Conservation (phyloP, 148 eudicot species). For the Vaccinium darrowii region DNA sequence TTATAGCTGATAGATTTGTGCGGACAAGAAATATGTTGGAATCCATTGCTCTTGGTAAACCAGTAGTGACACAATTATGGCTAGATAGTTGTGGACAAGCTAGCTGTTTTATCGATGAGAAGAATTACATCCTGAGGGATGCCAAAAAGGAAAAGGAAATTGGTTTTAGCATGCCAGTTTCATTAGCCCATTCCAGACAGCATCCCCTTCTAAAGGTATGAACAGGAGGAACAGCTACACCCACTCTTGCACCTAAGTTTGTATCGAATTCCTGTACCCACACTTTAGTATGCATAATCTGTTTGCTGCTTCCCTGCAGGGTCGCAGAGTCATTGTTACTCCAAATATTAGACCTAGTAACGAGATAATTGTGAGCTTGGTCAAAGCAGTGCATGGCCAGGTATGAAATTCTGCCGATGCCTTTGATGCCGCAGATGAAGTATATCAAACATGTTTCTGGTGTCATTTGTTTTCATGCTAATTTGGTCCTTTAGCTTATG, state of each 20-base stretch:
- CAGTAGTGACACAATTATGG: slow-evolving; percentile 82
- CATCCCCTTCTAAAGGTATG: slow-evolving; percentile 75
- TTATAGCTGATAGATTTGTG: slow-evolving; percentile 71
- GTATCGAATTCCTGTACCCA: neutral
- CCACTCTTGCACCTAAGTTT: neutral
- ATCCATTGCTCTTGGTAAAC: slow-evolving; percentile 84
- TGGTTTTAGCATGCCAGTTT: slow-evolving; percentile 74
- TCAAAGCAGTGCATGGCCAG: slow-evolving; percentile 80
- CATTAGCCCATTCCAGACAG: slow-evolving; percentile 65
- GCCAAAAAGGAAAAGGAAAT: slow-evolving; percentile 78
- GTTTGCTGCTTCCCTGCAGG: slow-evolving; percentile 43
- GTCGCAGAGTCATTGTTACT: slow-evolving; percentile 54
- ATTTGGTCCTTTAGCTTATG: neutral
- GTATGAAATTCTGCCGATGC: slow-evolving; percentile 34
- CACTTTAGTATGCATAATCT: slow-evolving; percentile 9
- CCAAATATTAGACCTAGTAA: slow-evolving; percentile 66
- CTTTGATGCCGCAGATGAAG: neutral
- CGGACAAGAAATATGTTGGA: slow-evolving; percentile 91
- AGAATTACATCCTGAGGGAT: slow-evolving; percentile 79
- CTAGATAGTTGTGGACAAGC: slow-evolving; percentile 85
- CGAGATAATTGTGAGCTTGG: slow-evolving; percentile 62
- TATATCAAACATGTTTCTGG: neutral
- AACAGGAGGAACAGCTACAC: neutral
- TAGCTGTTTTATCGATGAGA: slow-evolving; percentile 68
- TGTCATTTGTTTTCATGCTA: neutral